These are phyloP conservation scores for Fusarium irregulare DNA, from an alignment of 2,329 filamentous ascomycete species.

Conservation along the genomic window DNA sequence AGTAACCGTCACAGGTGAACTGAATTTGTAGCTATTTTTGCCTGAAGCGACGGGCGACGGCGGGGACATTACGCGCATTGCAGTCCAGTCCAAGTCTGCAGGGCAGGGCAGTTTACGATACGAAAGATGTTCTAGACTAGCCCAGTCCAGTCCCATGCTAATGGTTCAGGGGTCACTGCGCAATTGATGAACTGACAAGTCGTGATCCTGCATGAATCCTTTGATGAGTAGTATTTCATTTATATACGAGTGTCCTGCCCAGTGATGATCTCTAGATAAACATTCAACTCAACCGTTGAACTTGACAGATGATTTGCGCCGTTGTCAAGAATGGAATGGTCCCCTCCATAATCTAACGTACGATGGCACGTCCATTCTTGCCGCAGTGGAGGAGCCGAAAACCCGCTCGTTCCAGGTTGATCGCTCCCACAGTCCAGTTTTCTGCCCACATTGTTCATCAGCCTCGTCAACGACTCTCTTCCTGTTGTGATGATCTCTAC, in stretches of 20 bases:
- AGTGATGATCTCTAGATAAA: too few species aligned
- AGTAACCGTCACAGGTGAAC: slow-evolving; percentile 16
- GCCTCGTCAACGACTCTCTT: slow-evolving; percentile 12
- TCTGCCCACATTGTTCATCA: slow-evolving; percentile 1
- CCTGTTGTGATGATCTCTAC: background rate
- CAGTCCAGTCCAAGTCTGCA: background rate
- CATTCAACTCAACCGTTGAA: background rate
- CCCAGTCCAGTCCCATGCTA: background rate
- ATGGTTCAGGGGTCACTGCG: slow-evolving; percentile 22
- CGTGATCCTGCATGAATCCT: slow-evolving; percentile 1
- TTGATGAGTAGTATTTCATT: background rate
- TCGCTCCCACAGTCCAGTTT: slow-evolving; percentile 4
- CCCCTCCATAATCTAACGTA: slow-evolving; percentile 19
- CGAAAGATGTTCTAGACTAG: slow-evolving; percentile 3
- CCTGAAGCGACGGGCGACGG: slow-evolving; percentile 3
- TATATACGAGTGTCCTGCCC: background rate
- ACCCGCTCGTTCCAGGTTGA: slow-evolving; percentile 3
- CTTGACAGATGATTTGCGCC: background rate
- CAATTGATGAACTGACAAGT: background rate
- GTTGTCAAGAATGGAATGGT: slow-evolving; percentile 27
- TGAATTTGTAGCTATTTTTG: slow-evolving; percentile 28
- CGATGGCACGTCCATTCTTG: slow-evolving; percentile 20
- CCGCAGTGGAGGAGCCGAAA: slow-evolving; percentile 10
- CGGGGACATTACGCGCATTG: slow-evolving; percentile 30
- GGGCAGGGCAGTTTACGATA: slow-evolving; percentile 5